Base-by-base conservation (phyloP, 129 eudicot species). In the Artemisia annua region DNA sequence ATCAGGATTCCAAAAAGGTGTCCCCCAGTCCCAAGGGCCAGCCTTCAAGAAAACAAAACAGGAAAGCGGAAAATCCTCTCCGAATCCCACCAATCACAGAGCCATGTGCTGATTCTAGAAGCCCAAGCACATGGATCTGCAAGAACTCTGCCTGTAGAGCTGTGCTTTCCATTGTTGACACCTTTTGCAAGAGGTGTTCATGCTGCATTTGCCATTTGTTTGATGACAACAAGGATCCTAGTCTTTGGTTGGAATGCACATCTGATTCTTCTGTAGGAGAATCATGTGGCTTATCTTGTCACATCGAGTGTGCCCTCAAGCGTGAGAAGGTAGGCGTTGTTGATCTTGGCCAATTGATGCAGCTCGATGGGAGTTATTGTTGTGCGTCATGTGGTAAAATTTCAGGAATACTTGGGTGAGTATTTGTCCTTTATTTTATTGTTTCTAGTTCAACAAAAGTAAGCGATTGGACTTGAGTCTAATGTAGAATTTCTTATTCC, bases 301-400 rank as follows among this genome's bases (percentile, higher is more conserved):
- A 92, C 85, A 81, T 87, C 72, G 96, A 87, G 68, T 93, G 98
- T 81, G 98, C 97, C 55, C 79, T 93, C 43, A 85, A 82, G 72
- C 83, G 46, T 26, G 71, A 74, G 19, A 92, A 85, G 78, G 92
- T 72, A 12, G 98, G 98, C 20, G 96, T 89, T 73, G 95, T 87
- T 80, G 84, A 87, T 69, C 83, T 82, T 57, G 96, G 96, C 56
- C 85, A 77, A 60, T 48, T 83, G 78, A 80, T 87, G 95, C 91
- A 89, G 81, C 83, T 89, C 15, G 98, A 92, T 75, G 98, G 98
- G 68, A 87, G 96, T 72, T 92, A 87, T 35, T 92, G 98, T 53
- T 92, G 98, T 82, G 91, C 88, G 65, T 87, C 95, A 51, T 92
- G 98, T 78, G 98, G 98, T 30, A 85, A 87, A 78, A 81, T 89